Percentiles rank a stretch among this genome's conserved stretches.
Conservation (phyloP, 208 protist genomes). For the Blastocrithidia nonstop region DNA sequence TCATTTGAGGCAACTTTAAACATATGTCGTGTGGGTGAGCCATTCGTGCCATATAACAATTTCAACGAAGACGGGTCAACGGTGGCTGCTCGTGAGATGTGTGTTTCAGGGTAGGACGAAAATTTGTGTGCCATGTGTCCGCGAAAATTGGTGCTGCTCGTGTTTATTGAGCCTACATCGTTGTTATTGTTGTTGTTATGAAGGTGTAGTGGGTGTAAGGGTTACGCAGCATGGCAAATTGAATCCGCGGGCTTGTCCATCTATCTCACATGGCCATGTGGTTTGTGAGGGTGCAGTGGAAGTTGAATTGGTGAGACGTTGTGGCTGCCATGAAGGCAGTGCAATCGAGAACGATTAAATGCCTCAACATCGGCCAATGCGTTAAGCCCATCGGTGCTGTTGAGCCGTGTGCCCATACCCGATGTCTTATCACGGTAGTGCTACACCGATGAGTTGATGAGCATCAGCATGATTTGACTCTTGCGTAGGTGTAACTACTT, state of each 20-base stretch:
- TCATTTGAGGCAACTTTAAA: slow-evolving; percentile 18
- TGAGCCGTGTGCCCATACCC: too few relatives aligned
- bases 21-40: not conserved
- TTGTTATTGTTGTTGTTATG: not conserved
- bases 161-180: too few relatives aligned
- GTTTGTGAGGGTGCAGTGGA: not conserved
- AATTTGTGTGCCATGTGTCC: too few relatives aligned
- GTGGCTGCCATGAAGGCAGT: not conserved
- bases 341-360: too few relatives aligned
- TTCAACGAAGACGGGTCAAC: slow-evolving; percentile 11
- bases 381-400: too few relatives aligned
- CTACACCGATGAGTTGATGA: slow-evolving; percentile 42
- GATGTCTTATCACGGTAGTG: slow-evolving; percentile 12
- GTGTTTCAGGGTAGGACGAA: not conserved
- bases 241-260: too few relatives aligned
- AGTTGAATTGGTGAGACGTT: not conserved
- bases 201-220: too few relatives aligned
- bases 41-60: slow-evolving; percentile 5
- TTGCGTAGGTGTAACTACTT: slow-evolving; percentile 58
- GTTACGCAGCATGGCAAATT: too few relatives aligned
- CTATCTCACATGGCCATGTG: too few relatives aligned
- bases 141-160: too few relatives aligned
- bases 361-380: too few relatives aligned
- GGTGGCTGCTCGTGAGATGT: slow-evolving; percentile 6
- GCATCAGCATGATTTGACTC: slow-evolving; percentile 64